phyloP scores from a whole-genome alignment of 352 stramenopile species.

The Saprolegnia parasitica region DNA sequence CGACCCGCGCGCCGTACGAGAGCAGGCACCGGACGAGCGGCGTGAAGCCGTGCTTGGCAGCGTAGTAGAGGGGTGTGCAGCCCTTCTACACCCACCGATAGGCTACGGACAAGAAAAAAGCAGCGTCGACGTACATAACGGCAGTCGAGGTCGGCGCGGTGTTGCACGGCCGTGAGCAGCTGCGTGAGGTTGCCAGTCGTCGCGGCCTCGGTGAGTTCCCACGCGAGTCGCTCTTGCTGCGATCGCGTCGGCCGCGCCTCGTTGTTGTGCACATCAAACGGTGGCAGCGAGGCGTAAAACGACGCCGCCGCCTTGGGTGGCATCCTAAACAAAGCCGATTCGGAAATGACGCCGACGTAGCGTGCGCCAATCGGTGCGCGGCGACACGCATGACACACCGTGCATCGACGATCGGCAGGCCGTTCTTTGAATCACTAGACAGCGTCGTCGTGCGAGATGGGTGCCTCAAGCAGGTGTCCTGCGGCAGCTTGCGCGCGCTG shows the following conservation, averaged over 20 bases:
- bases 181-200: background rate
- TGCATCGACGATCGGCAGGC: background rate
- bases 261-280: background rate
- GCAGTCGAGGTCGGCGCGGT: constrained; percentile 19
- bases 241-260: background rate
- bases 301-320: background rate
- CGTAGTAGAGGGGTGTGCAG: constrained; percentile 25
- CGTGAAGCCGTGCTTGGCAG: constrained; percentile 14
- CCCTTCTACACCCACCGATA: constrained; percentile 8
- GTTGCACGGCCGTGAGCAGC: constrained; percentile 1
- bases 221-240: background rate
- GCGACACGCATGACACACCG: constrained; percentile 3
- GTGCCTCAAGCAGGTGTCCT: too few relatives aligned
- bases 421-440: background rate
- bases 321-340: background rate
- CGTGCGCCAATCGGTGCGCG: background rate
- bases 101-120: background rate
- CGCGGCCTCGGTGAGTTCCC: constrained; percentile 6
- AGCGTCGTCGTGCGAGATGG: too few relatives aligned
- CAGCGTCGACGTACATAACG: constrained; percentile 18
- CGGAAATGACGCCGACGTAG: background rate
- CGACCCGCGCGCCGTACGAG: constrained; percentile 7
- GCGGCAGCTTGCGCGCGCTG: too few relatives aligned
- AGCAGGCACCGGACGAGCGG: constrained; percentile 5
- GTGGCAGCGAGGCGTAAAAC: constrained; percentile 2